phyloP scores from a whole-genome alignment of 495 filamentous ascomycete genomes.

The Immersiella caudata region DNA sequence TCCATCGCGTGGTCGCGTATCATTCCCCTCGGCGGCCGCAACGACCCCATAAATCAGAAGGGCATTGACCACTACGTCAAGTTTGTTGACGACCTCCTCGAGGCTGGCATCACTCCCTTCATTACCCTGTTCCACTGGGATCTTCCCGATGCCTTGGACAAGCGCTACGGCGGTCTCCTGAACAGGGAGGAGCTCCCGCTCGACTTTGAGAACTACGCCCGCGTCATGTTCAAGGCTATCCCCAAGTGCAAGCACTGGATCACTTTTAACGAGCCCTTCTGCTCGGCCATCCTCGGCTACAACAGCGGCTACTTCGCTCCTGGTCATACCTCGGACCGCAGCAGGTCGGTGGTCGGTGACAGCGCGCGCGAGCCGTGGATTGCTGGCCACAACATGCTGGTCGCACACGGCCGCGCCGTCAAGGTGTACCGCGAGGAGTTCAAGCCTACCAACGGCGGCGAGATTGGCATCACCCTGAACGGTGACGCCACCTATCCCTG shows the following conservation, averaged over 20 bases:
- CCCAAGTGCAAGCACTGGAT: slow-evolving; percentile 67
- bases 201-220: slow-evolving; percentile 64
- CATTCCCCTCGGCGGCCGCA: slow-evolving; percentile 66
- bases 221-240: slow-evolving; percentile 59
- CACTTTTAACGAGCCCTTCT: slow-evolving; percentile 69
- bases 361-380: slow-evolving; percentile 61
- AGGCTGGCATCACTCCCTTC: slow-evolving; percentile 61
- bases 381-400: slow-evolving; percentile 62
- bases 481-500: slow-evolving; percentile 63
- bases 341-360: slow-evolving; percentile 57
- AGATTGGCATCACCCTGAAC: slow-evolving; percentile 66
- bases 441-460: slow-evolving; percentile 59
- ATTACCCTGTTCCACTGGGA: slow-evolving; percentile 70
- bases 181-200: slow-evolving; percentile 61
- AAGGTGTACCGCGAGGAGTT: slow-evolving; percentile 71
- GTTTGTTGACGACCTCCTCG: slow-evolving; percentile 62
- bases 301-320: slow-evolving; percentile 63
- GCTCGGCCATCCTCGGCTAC: slow-evolving; percentile 62
- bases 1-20: slow-evolving; percentile 76
- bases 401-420: slow-evolving; percentile 63
- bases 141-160: slow-evolving; percentile 61
- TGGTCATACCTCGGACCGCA: slow-evolving; percentile 60
- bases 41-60: slow-evolving; percentile 62
- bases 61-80: slow-evolving; percentile 63
- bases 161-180: slow-evolving; percentile 63